These are phyloP conservation scores for Populus deltoides DNA, from an alignment of 345 rosid species.

Conservation along the genomic window DNA sequence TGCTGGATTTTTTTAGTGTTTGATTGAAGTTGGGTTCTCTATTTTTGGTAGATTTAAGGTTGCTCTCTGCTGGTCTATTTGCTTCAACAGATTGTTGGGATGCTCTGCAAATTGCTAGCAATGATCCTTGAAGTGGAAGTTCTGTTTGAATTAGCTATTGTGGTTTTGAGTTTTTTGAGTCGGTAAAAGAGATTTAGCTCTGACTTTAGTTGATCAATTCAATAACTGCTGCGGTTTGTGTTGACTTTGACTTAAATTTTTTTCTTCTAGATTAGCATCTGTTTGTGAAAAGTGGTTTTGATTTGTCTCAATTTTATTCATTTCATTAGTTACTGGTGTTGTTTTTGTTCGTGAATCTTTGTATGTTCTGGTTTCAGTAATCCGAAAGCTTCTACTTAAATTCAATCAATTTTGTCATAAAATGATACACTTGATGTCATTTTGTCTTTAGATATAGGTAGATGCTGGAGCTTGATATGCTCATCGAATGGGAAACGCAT, in stretches of 20 bases:
- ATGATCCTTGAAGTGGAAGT: not conserved
- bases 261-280: not conserved
- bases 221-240: not conserved
- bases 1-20: not conserved
- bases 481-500: not conserved
- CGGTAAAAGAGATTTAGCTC: not conserved
- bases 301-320: not conserved
- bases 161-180: not conserved
- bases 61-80: not conserved
- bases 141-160: not conserved
- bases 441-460: not conserved
- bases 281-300: not conserved
- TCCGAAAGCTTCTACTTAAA: not conserved
- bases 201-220: not conserved
- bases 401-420: not conserved
- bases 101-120: not conserved
- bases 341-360: not conserved
- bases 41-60: not conserved
- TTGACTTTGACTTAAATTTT: not conserved
- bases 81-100: not conserved
- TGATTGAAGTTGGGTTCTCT: slow-evolving; percentile 1
- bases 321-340: not conserved
- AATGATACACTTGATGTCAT: not conserved
- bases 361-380: not conserved
- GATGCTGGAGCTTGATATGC: not conserved